Base-by-base conservation (phyloP, 352 stramenopile genomes). In the Peronospora belbahrii region DNA sequence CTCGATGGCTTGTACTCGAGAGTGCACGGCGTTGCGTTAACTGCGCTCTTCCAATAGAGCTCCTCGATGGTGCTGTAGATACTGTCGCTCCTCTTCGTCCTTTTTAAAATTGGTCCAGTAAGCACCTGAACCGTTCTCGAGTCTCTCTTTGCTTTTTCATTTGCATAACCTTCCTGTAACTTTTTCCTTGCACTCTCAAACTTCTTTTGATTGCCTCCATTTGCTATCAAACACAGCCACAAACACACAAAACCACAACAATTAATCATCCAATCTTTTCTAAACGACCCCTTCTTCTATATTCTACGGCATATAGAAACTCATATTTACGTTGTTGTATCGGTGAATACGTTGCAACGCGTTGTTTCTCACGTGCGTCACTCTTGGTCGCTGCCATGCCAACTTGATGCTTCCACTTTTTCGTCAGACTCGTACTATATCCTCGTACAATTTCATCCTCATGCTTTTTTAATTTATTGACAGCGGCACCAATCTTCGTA, bases 401-500 rank as follows among this genome's bases (percentile, higher is more conserved):
- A 28, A 94, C 70, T 32, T 88, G 54, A 19, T 47, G 42, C 65
- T 85, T 88, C 82, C 82, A 94, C 52, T 88, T 88, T 48, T 86
- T 77, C 13, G 73, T 91, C 45, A 94, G 64, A n/a, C 59, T 88
- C 11, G 65, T 53, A 36, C 77, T 89, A 62, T 94, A 94, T 17
- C 75, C 79, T 25, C 69, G 66, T 33, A 94, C 72, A 46, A 90
- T 60, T 19, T 88, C 69, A 42, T 94, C 82, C 14, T 83, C 54
- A 57, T 94, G 82, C 56, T 94, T 94, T 48, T 78, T 84, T 45
- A 91, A 69, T 43, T 91, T 91, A 59, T 78, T 84, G 27, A 94
- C 82, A 48, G 75, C 73, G 18, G 78, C 75, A 30, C 82, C 82
- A 48, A 94, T 88, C 42, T 77, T 73, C 20, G 79, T 94, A 43